Evolutionary conservation across 805 yeast species (phyloP).

Genomic region (Kazachstania taianensis): DNA sequence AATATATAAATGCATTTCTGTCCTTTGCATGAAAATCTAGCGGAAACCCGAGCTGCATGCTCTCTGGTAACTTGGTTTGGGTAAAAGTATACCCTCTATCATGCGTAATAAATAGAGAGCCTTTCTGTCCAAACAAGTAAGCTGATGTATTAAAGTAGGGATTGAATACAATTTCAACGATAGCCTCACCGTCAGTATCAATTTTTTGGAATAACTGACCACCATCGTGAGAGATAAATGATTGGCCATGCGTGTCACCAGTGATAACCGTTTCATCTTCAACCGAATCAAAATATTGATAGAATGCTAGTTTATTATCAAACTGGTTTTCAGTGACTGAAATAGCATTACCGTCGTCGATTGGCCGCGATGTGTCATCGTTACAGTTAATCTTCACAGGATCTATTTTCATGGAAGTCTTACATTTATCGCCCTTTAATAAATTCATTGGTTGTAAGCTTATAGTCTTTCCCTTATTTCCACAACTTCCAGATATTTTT

Average conservation of each 20-base stretch:
- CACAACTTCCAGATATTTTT: slow-evolving; percentile 15
- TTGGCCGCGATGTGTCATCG: slow-evolving; percentile 11
- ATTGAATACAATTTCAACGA: slow-evolving; percentile 52
- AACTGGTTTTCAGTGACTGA: slow-evolving; percentile 34
- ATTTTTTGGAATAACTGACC: slow-evolving; percentile 42
- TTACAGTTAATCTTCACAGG: slow-evolving; percentile 25
- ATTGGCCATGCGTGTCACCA: slow-evolving; percentile 40
- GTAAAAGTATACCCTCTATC: slow-evolving; percentile 59
- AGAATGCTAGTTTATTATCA: slow-evolving; percentile 44
- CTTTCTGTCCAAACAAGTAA: slow-evolving; percentile 36
- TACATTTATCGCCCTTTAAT: slow-evolving; percentile 15
- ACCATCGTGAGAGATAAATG: slow-evolving; percentile 63
- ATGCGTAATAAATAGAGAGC: slow-evolving; percentile 44
- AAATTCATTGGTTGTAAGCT: slow-evolving; percentile 14
- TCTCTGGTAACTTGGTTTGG: slow-evolving; percentile 40
- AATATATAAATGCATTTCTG: slow-evolving; percentile 53
- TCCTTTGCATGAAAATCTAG: slow-evolving; percentile 55
- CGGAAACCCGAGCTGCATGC: slow-evolving; percentile 33
- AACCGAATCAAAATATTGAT: slow-evolving; percentile 36
- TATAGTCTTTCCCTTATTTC: slow-evolving; percentile 7
- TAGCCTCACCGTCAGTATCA: slow-evolving; percentile 30
- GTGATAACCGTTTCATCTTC: slow-evolving; percentile 59
- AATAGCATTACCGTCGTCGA: slow-evolving; percentile 25
- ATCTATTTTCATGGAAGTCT: slow-evolving; percentile 16
- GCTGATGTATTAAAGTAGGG: slow-evolving; percentile 31